Base-by-base conservation (phyloP, 306 rosid genomes). In the Prunus fruticosa region DNA sequence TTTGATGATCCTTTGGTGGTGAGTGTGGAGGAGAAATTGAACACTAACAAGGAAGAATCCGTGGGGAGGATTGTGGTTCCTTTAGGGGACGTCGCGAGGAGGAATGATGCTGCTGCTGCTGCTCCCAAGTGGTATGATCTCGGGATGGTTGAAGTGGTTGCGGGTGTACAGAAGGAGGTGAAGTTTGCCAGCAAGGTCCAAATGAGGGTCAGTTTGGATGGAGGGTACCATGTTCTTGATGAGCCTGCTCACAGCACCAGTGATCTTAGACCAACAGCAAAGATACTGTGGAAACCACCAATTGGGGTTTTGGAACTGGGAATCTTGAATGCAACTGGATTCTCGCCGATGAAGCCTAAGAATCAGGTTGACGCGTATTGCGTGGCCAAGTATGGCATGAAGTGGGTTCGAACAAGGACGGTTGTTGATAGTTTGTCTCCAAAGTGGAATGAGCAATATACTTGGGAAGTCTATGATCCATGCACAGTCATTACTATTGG, bases 371-470 rank as follows among this genome's bases (percentile, higher is more conserved):
- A 69, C n/a, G 64, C 78, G 0, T 79, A 66, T 22, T 79, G 83
- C 11, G 83, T 79, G n/a, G 83, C 79, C 0, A 73, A 73, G 61
- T 67, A 73, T 32, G 79, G 83, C 18, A 20, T 54, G 5, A 79
- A 79, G 19, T 79, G 83, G 78, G 79, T 67, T 14, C 30, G 64
- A 54, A 65, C 75, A 56, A 73, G 83, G 61, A 79, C 83, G 0
- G 43, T 73, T 65, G 53, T 66, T 22, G 57, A 47, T 20, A 54
- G 64, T 25, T 32, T 20, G 16, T 18, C 6, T 1, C 82, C 82
- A 8, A 72, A 72, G 41, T 79, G 82, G 92, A 86, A 78, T 50
- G 81, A 78, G 8, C 81, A 78, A 63, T 71, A 78, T 41, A 78
- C 65, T 38, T 78, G 76, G 73, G 78, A 72, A 34, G 82, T 79